These are phyloP conservation scores for Dendrocalamus latiflorus DNA, from an alignment of 202 grass and related monocot species.

Conservation along the genomic window DNA sequence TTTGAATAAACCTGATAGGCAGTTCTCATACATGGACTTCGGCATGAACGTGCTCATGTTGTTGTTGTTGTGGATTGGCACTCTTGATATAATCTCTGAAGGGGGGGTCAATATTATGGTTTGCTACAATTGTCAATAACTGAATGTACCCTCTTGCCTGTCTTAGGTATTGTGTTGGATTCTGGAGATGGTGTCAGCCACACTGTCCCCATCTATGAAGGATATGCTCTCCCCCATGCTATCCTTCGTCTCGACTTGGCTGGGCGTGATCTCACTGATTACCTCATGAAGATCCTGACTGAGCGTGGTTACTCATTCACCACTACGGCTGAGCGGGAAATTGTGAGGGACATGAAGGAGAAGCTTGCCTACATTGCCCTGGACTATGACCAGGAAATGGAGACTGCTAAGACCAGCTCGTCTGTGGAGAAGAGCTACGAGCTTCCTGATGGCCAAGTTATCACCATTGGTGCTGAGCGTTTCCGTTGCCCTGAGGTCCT, in stretches of 20 bases:
- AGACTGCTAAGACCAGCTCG: slow-evolving; percentile 76
- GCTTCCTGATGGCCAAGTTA: slow-evolving; percentile 83
- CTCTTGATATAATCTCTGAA: background rate
- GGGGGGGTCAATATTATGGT: background rate
- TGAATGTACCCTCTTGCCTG: background rate
- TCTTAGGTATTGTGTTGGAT: slow-evolving; percentile 85
- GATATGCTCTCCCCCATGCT: too few species aligned
- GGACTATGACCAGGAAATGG: slow-evolving; percentile 82
- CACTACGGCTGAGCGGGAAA: slow-evolving; percentile 90
- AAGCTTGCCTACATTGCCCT: slow-evolving; percentile 88
- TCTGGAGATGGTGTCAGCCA: too few species aligned
- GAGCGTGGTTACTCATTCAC: slow-evolving; percentile 95
- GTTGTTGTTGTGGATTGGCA: background rate
- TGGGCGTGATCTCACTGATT: slow-evolving; percentile 84
- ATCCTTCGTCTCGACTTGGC: slow-evolving; percentile 84
- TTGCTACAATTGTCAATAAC: background rate
- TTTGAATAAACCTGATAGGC: background rate
- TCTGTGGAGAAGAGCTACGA: slow-evolving; percentile 95
- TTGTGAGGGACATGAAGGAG: slow-evolving; percentile 97
- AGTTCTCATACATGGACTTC: background rate
- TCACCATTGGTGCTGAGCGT: slow-evolving; percentile 82
- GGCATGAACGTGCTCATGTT: background rate
- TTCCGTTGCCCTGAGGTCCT: slow-evolving; percentile 95
- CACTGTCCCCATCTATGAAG: too few species aligned
- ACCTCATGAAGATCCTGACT: slow-evolving; percentile 96